phyloP scores from a whole-genome alignment of 2,329 filamentous ascomycete genomes.

The Neocatenulostroma microsporum region DNA sequence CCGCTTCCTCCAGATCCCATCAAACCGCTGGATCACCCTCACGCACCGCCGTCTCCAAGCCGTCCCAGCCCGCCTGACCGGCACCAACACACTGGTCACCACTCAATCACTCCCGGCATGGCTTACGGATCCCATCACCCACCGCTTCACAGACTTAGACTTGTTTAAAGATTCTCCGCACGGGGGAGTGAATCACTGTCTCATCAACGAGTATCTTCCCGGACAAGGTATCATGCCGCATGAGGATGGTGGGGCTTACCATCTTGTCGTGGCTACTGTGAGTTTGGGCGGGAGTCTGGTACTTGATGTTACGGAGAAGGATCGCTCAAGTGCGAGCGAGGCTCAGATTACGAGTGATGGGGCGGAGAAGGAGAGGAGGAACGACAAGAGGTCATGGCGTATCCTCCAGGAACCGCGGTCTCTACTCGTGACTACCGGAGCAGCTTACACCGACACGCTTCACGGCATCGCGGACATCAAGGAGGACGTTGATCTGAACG shows the following conservation, averaged over 20 bases:
- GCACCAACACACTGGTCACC: constrained; percentile 65
- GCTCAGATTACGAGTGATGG: too few species aligned
- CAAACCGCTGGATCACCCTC: constrained; percentile 70
- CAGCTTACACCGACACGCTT: constrained; percentile 62
- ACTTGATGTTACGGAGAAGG: constrained; percentile 58
- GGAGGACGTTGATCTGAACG: constrained; percentile 57
- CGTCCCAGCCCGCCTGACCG: constrained; percentile 75
- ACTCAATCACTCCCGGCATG: constrained; percentile 63
- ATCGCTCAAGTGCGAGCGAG: too few species aligned
- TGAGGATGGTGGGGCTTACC: constrained; percentile 84
- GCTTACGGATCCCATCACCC: constrained; percentile 62
- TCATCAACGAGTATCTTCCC: constrained; percentile 85
- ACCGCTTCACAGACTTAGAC: constrained; percentile 43
- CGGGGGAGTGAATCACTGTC: constrained; percentile 71
- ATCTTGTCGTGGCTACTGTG: constrained; percentile 82
- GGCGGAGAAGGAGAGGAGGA: too few species aligned
- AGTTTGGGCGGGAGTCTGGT: constrained; percentile 73
- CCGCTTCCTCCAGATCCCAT: constrained; percentile 38
- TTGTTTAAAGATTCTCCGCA: constrained; percentile 63
- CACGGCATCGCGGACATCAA: constrained; percentile 64
- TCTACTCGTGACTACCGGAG: constrained; percentile 61
- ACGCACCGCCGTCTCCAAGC: constrained; percentile 85
- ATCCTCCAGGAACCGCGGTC: constrained; percentile 82
- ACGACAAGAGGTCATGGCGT: constrained; percentile 32
- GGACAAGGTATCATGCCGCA: constrained; percentile 96